A percentile compares a stretch with the other conserved stretches of the same genome.
phyloP scores from a whole-genome alignment of 495 filamentous ascomycete species.

The Lepraria neglecta region DNA sequence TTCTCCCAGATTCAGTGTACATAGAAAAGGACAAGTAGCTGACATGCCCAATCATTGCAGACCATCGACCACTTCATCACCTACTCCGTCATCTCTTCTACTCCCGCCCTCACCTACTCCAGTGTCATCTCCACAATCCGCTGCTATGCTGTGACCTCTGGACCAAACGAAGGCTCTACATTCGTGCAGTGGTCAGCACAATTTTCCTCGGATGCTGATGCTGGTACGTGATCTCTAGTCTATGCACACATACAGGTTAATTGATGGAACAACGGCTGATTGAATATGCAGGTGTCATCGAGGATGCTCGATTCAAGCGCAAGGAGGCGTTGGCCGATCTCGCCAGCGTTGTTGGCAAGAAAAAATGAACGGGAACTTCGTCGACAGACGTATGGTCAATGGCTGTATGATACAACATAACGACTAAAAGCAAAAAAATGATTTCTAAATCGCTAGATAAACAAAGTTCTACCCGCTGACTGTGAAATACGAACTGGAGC shows the following conservation, averaged over 20 bases:
- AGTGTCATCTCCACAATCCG: constrained; percentile 57
- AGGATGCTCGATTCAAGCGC: constrained; percentile 68
- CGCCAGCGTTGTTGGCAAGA: constrained; percentile 48
- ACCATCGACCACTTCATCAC: constrained; percentile 65
- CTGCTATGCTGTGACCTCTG: constrained; percentile 53
- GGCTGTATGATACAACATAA: constrained; percentile 8
- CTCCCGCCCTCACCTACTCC: constrained; percentile 54
- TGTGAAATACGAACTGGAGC: not conserved
- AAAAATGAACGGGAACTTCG: constrained; percentile 25
- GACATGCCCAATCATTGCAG: constrained; percentile 29
- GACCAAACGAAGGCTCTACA: constrained; percentile 52
- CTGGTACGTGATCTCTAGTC: constrained; percentile 42
- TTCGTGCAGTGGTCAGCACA: constrained; percentile 59
- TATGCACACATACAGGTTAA: not conserved
- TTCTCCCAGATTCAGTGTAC: not conserved
- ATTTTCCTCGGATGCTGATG: constrained; percentile 62
- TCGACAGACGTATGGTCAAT: not conserved
- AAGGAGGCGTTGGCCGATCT: constrained; percentile 59
- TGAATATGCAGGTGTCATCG: constrained; percentile 51
- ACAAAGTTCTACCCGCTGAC: not conserved
- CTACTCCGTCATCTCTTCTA: constrained; percentile 57
- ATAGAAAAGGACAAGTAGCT: not conserved
- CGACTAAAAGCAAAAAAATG: not conserved
- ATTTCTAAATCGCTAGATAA: not conserved
- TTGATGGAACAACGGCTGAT: not conserved